These are phyloP conservation scores for Acer yangbiense DNA, from an alignment of 345 rosid genomes.

Conservation along the genomic window DNA sequence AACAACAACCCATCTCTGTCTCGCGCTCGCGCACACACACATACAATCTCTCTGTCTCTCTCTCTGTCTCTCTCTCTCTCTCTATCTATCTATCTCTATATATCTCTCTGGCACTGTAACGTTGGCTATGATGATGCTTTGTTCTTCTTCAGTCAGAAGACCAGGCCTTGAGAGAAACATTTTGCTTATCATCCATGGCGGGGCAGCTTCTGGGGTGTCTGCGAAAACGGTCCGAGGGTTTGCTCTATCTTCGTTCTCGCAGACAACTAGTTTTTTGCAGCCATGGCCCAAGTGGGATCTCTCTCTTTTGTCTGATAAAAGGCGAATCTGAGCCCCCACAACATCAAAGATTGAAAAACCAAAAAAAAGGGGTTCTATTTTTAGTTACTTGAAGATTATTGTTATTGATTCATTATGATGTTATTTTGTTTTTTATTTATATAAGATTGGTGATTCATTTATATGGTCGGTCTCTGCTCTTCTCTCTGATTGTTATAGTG, in stretches of 20 bases:
- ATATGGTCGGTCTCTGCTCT: not conserved
- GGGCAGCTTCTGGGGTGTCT: conserved; percentile 10
- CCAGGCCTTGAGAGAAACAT: not conserved
- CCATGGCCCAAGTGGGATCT: not conserved
- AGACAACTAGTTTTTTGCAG: not conserved
- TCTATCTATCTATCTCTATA: not conserved
- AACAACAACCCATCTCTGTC: too few species aligned
- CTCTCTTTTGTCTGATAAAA: not conserved
- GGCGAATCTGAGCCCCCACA: not conserved
- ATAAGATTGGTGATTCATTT: not conserved
- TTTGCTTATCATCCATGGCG: not conserved
- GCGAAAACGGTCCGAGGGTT: too few species aligned
- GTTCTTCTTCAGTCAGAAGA: not conserved
- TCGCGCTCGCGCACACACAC: not conserved
- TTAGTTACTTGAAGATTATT: not conserved
- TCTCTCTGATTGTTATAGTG: not conserved
- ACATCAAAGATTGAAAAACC: not conserved
- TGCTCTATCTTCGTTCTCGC: too few species aligned
- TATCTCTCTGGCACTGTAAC: not conserved
- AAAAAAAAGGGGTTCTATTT: too few species aligned
- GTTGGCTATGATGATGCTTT: conserved; percentile 16
- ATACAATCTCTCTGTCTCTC: too few species aligned
- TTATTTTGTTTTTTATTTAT: not conserved
- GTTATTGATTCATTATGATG: not conserved
- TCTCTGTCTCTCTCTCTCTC: not conserved